Conservation (phyloP, 805 yeast genomes). For the Ogataea neopini region DNA sequence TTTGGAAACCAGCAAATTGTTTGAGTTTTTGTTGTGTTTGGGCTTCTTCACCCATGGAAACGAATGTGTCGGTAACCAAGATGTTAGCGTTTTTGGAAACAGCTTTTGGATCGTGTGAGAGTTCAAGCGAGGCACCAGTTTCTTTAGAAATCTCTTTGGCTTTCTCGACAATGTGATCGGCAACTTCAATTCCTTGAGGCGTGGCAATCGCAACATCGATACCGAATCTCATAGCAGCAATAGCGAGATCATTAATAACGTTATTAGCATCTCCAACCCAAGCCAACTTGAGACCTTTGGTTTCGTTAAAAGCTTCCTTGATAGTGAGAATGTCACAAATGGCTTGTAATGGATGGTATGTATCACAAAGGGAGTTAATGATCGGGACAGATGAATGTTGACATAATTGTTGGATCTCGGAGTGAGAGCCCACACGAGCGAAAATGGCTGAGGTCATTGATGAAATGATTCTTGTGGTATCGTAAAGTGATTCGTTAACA, state of each 20-base stretch:
- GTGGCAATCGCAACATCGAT: constrained; percentile 83
- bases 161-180: constrained; percentile 48
- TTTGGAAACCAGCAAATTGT: constrained; percentile 87
- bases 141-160: constrained; percentile 56
- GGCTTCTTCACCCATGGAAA: constrained; percentile 96
- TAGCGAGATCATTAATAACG: constrained; percentile 88
- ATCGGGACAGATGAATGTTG: constrained; percentile 85
- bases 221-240: constrained; percentile 84
- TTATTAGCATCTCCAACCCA: constrained; percentile 99
- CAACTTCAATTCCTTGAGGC: constrained; percentile 72
- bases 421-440: constrained; percentile 90
- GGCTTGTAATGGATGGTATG: constrained; percentile 93
- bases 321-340: constrained; percentile 88
- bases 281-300: constrained; percentile 68
- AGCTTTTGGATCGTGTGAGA: constrained; percentile 69
- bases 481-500: constrained; percentile 87
- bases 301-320: constrained; percentile 66
- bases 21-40: constrained; percentile 70
- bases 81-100: constrained; percentile 79
- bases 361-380: constrained; percentile 91
- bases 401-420: constrained; percentile 77
- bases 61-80: constrained; percentile 94
- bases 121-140: constrained; percentile 53
- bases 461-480: constrained; percentile 84
- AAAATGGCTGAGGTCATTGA: constrained; percentile 97